Base-by-base conservation (phyloP, 2,329 filamentous ascomycete species). In the Cordyceps javanica region DNA sequence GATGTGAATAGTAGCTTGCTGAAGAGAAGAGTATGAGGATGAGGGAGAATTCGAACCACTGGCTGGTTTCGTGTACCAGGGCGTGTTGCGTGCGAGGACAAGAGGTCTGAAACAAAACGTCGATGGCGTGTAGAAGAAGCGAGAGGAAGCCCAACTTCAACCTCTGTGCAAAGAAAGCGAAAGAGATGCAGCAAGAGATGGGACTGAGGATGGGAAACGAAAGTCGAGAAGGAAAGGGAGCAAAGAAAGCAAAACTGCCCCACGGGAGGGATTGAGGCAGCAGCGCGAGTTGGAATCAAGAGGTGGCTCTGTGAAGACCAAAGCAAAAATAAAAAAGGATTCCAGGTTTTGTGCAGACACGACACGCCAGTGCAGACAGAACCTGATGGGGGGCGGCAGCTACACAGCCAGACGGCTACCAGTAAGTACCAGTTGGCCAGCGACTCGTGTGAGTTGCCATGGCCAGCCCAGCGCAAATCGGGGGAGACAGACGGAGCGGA, bases 171-270 rank as follows among this genome's bases (percentile, higher is more conserved):
- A 19, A 48, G 41, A 48, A 19, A 48, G 41, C 25, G 49, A 53
- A 41, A 53, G 49, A 56, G 53, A 10, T 50, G 36, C 53, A 34
- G 14, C 32, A 56, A 44, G 41, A 41, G 21, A 19, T 25, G 44
- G n/a, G 41, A 25, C 28, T n/a, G 25, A 39, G 32, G 34, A 30
- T 25, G 36, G 30, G 30, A 53, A 58, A 58, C 44, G 56, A 53
- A 39, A 23, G 26, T 44, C 23, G 13, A 32, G 34, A 60, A 45
- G 19, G 52, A 39, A 54, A 34, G 39, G 34, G 26, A 48, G 51
- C 52, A 52, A 36, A 46, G 50, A 57, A 50, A 55, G 55, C 46
- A 52, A 38, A 25, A 53, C 26, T 49, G 54, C 54, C 54, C 54
- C 44, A 26, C 44, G 44, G 26, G n/a, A 56, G 45, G 54, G 49